Evolutionary conservation across 1,284 basidiomycete genomes (phyloP), one percentile per base, ranked within the genome.

Genomic region (Cryptococcus sp.): DNA sequence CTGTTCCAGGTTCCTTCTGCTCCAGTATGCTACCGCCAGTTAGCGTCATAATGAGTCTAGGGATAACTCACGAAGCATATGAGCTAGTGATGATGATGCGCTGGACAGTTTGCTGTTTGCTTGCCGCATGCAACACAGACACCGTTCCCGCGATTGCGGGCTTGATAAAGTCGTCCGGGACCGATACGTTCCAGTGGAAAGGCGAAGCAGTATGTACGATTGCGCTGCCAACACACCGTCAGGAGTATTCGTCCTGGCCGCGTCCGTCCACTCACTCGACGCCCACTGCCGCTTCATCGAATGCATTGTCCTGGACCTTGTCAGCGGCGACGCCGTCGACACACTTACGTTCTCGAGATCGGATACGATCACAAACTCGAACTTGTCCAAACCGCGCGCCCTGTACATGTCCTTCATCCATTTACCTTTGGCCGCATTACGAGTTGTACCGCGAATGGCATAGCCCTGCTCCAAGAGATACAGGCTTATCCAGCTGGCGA

Each of bases 291-390:
- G 78, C 78, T 38, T 80, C 72, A 54, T 80, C 75, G 62, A 81
- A 81, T 0, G 74, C 80, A 13, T 74, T 72, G 25, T 69, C 68
- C 61, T 70, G 60, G 13, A 35, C 16, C 5, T 10, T 25, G 23
- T 52, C 44, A 61, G 53, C 45, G n/a, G 11, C 11, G 11, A 10
- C 15, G 16, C 13, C 7, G 13, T n/a, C 42, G 22, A 3, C 27
- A 40, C 10, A 57, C 72, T 47, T 50, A 81, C 81, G 76, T 81
- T 80, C 39, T 80, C 81, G 60, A 85, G 81, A 64, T 85, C 84
- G 15, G 80, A 74, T 6, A 84, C 83, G 19, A 83, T 72, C 47
- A 80, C 80, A 64, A 80, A 63, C 60, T 82, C 81, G 60, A 83
- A 77, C 67, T 80, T 81, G 61, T 82, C 80, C 15, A 56, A 57